Percentiles rank a stretch among this genome's conserved stretches.
Conservation (phyloP, 192 early-diverging fungal genomes). For the Spizellomyces punctatus region DNA sequence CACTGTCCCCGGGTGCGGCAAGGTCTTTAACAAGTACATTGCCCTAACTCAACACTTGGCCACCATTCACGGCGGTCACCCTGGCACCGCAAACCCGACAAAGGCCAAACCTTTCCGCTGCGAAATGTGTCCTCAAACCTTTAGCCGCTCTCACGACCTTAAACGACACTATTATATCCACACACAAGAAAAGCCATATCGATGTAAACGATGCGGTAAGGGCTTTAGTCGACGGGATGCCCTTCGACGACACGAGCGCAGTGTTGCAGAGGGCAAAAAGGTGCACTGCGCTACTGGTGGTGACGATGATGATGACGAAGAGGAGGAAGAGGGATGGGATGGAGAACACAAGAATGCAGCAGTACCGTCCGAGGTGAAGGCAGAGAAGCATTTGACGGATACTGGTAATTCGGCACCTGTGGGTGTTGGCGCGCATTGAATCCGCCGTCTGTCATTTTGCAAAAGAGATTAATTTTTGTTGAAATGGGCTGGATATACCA, state of each 20-base stretch:
- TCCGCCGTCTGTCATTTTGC: no score
- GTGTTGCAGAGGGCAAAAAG: constrained; percentile 53
- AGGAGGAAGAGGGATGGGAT: constrained; percentile 21
- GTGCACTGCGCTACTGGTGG: constrained; percentile 44
- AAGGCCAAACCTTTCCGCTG: constrained; percentile 41
- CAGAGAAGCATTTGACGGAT: no score
- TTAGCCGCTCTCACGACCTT: constrained; percentile 48
- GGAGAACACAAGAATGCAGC: not conserved
- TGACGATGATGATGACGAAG: constrained; percentile 22
- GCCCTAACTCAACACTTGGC: constrained; percentile 16
- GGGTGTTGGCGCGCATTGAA: no score
- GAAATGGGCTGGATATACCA: no score
- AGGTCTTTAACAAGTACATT: constrained; percentile 18
- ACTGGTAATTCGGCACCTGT: no score
- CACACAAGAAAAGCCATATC: constrained; percentile 50
- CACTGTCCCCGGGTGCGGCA: constrained; percentile 7
- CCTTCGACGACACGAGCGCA: constrained; percentile 51
- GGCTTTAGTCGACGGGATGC: constrained; percentile 56
- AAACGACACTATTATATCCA: constrained; percentile 59
- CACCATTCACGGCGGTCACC: constrained; percentile 10
- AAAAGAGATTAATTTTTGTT: no score
- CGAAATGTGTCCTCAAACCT: constrained; percentile 47
- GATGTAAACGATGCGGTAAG: constrained; percentile 48
- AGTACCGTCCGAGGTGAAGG: no score
- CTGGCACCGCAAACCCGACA: constrained; percentile 8